Evolutionary conservation across 2,329 filamentous ascomycete species (phyloP), one percentile per base, ranked within the genome.

Genomic region (Ascochyta fabae): DNA sequence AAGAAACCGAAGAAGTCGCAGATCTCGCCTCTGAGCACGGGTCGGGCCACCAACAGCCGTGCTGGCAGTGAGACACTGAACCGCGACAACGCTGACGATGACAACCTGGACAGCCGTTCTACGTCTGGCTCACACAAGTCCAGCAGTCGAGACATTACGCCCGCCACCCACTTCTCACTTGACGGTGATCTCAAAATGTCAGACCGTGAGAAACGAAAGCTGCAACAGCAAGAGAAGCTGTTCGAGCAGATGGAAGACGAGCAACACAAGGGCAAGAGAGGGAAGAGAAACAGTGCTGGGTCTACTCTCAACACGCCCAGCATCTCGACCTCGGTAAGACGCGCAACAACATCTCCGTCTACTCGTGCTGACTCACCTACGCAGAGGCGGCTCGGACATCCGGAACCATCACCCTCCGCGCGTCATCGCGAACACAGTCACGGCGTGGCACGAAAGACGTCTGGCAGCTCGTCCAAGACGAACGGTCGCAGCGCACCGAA

Each of bases 211-310:
- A 81, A 81, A 65, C 83, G 85, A 55, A 88, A 88, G 71, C 79
- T 88, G 42, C 83, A 84, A 49, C 84, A 85, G 51, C 83, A 84
- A 38, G 85, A 88, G 64, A 84, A 84, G 60, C 81, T 87, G 55
- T 87, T 87, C 59, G 81, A 85, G 59, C 81, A 85, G 63, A 77
- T 86, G 59, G 85, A 87, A 63, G 83, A 87, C 56, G 83, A 84
- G 61, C 79, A 81, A 53, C 77, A 79, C 29, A 81, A 74, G 36
- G 64, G 80, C 50, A 81, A 78, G 61, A 83, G 82, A 71, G 84
- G 82, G 69, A 84, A 87, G 66, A 78, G 83, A 48, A 80, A 80
- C 53, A 86, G 83, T 66, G 83, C 79, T 39, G 81, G 81, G 45
- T 84, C 83, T 19, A 78, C 73, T 13, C 76, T 84, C 48, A 82